Percentiles rank a stretch among this genome's conserved stretches.
These are phyloP conservation scores for Pleurotus ostreatus DNA, from an alignment of 768 basidiomycete species.

Conservation along the genomic window DNA sequence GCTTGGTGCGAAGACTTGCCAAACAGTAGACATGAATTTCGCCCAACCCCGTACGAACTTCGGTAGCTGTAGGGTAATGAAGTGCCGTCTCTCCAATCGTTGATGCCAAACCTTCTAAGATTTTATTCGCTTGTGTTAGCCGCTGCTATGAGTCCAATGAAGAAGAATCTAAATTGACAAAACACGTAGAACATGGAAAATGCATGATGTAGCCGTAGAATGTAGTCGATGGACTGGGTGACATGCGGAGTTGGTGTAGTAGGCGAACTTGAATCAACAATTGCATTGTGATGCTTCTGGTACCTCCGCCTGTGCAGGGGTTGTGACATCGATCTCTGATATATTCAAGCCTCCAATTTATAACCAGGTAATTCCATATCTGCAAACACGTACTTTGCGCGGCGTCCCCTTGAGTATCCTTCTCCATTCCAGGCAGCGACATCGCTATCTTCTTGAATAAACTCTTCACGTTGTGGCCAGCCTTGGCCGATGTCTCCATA, in stretches of 20 bases:
- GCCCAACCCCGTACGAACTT: too few species aligned
- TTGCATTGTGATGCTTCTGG: slow-evolving; percentile 87
- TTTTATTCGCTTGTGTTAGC: background rate
- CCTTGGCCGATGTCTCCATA: slow-evolving; percentile 99
- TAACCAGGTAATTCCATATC: background rate
- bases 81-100: too few species aligned
- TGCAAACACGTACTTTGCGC: slow-evolving; percentile 43
- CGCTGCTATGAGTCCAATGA: background rate
- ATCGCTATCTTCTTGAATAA: slow-evolving; percentile 99
- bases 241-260: too few species aligned
- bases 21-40: too few species aligned
- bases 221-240: background rate
- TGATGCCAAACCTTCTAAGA: too few species aligned
- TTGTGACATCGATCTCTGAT: slow-evolving; percentile 89
- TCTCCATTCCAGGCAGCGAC: slow-evolving; percentile 95
- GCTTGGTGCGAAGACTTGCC: too few species aligned
- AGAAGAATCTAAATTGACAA: slow-evolving; percentile 8
- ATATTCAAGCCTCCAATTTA: slow-evolving; percentile 8
- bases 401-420: slow-evolving; percentile 59
- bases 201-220: background rate
- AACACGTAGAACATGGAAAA: background rate
- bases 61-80: too few species aligned
- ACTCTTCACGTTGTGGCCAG: slow-evolving; percentile 98
- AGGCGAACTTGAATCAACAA: slow-evolving; percentile 44
- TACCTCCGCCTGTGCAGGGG: slow-evolving; percentile 58